These are phyloP conservation scores for Dioscorea zingiberensis DNA, from an alignment of 106 monocot genomes.

Conservation along the genomic window DNA sequence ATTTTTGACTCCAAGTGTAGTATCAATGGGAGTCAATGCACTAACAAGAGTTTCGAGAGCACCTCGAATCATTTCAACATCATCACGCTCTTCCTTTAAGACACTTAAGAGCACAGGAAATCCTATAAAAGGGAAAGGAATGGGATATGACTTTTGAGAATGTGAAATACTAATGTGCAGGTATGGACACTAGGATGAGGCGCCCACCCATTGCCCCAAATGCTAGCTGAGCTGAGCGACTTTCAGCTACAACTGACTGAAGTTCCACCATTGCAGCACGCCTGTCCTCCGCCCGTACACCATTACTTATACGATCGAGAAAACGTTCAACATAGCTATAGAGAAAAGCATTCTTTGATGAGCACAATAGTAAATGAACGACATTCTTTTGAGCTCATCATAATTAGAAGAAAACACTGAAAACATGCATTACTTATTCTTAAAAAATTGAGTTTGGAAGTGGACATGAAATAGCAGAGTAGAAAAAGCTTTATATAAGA, in stretches of 20 bases:
- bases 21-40: conserved; percentile 82
- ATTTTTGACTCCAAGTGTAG: conserved; percentile 48
- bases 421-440: too few relatives aligned
- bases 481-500: too few relatives aligned
- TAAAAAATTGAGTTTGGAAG: too few relatives aligned
- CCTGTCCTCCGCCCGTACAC: conserved; percentile 81
- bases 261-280: conserved; percentile 80
- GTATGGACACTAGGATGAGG: background rate
- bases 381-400: too few relatives aligned
- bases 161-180: too few relatives aligned
- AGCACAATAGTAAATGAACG: too few relatives aligned
- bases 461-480: too few relatives aligned
- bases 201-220: conserved; percentile 81
- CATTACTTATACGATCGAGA: conserved; percentile 94
- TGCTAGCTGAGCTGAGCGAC: conserved; percentile 85
- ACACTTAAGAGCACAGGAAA: conserved; percentile 78
- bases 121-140: conserved; percentile 32
- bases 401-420: too few relatives aligned
- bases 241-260: conserved; percentile 92
- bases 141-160: too few relatives aligned
- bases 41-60: conserved; percentile 93
- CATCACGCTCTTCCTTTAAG: conserved; percentile 88
- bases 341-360: background rate
- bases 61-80: conserved; percentile 87
- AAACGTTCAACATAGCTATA: conserved; percentile 73